Evolutionary conservation across 257 asterid genomes (phyloP), one percentile per base, ranked within the genome.

Genomic region (Capsicum chinense): DNA sequence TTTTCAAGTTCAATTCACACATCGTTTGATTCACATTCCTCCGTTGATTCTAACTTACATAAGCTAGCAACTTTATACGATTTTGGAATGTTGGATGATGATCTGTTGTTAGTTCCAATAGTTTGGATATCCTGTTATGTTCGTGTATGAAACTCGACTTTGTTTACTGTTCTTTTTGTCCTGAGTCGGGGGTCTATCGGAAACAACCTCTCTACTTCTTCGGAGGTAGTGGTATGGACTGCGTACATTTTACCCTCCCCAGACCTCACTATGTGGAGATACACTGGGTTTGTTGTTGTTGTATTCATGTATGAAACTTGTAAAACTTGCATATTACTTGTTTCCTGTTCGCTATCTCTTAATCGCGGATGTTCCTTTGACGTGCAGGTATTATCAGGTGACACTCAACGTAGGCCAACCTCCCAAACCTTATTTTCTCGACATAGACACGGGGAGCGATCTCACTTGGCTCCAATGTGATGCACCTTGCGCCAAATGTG

Each of bases 401-500:
- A 86, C 97, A 10, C 59, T 94, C 68, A 82, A 48, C 76, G 73
- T 96, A 6, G 99, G 99, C 81, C 88, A 82, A 33, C 97, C 97
- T 83, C 89, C 98, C 19, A 90, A 86, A 67, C 91, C 88, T 5
- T 95, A 91, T 88, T 91, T 87, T 89, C 91, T 96, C 21, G 99
- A 96, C 88, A 90, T 95, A 1, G 98, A 96, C 79, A 94, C 98
- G 7, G 99, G 98, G 62, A 96, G 99, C 86, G 99, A 94, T 74
- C 96, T 96, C 57, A 93, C 99, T 13, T 96, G 99, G 99, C 94
- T 94, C 66, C 98, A 92, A 60, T 96, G 99, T 85, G 97, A 96
- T 79, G 98, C 95, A 59, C 99, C 98, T 79, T 96, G 98, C 85
- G 57, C 83, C 15, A 92, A 92, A 88, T 95, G 99, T 90, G 84